phyloP scores from a whole-genome alignment of 345 rosid genomes.

The Arabidopsis suecica region DNA sequence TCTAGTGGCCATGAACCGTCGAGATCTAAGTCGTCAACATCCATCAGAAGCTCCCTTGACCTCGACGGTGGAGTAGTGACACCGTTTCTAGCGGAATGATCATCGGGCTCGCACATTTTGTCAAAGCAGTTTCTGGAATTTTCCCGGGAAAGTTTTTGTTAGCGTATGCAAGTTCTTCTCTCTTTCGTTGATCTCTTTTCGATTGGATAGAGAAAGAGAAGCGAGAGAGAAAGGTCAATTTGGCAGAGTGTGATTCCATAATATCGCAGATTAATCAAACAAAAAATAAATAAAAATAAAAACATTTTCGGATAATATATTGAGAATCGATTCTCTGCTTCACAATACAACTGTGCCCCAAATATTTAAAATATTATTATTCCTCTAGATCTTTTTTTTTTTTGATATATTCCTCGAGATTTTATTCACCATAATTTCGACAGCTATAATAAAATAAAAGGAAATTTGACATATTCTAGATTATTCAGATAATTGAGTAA shows the following conservation, averaged over 20 bases:
- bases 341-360: conserved; percentile 45
- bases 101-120: conserved; percentile 66
- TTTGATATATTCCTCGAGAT: conserved; percentile 15
- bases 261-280: conserved; percentile 44
- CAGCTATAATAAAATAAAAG: not conserved
- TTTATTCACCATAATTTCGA: conserved; percentile 35
- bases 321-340: conserved; percentile 48
- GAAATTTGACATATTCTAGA: not conserved
- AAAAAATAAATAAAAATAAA: not conserved
- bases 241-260: conserved; percentile 46
- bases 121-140: conserved; percentile 31
- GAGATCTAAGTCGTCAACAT: conserved; percentile 77
- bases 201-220: conserved; percentile 36
- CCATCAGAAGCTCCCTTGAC: conserved; percentile 57
- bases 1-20: conserved; percentile 76
- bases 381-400: not conserved
- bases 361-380: conserved; percentile 16
- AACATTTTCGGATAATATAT: conserved; percentile 38
- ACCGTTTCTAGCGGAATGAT: conserved; percentile 44
- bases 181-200: conserved; percentile 16
- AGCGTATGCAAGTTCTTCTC: conserved; percentile 27
- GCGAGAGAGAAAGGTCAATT: conserved; percentile 39
- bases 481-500: not conserved
- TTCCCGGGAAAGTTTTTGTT: conserved; percentile 29
- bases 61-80: conserved; percentile 36